phyloP scores from a whole-genome alignment of 345 rosid genomes.

The Tarenaya hassleriana region DNA sequence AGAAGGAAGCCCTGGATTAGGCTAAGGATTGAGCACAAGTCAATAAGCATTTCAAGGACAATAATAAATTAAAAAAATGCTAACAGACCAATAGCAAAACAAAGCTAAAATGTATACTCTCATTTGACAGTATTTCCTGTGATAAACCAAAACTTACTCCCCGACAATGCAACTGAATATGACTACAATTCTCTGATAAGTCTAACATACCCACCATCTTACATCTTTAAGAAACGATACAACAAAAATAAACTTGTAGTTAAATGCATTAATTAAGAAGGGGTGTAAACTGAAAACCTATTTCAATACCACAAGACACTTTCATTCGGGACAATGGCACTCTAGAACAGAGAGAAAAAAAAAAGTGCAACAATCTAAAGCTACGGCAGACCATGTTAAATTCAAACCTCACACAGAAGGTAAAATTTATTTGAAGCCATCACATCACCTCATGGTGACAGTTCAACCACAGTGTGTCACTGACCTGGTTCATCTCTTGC shows the following conservation, averaged over 20 bases:
- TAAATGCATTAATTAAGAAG: not conserved
- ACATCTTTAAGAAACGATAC: conserved; percentile 3
- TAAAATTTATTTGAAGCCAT: not conserved
- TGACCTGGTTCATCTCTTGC: conserved; percentile 97
- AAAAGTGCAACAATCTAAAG: conserved; percentile 7
- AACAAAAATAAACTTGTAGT: too few relatives aligned
- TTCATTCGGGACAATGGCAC: conserved; percentile 1
- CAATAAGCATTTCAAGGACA: conserved; percentile 20
- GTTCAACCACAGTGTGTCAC: conserved; percentile 23
- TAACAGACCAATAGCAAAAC: not conserved
- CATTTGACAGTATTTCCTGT: not conserved
- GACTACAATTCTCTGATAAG: conserved; percentile 2
- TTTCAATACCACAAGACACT: conserved; percentile 3
- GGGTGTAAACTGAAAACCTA: conserved; percentile 13
- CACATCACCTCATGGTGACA: too few relatives aligned
- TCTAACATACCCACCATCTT: conserved; percentile 6
- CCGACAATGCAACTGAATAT: not conserved
- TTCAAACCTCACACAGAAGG: not conserved
- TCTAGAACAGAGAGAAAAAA: not conserved
- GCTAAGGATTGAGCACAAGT: conserved; percentile 43
- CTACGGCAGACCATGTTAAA: not conserved
- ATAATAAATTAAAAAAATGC: not conserved
- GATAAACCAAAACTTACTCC: conserved; percentile 5
- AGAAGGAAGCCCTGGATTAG: conserved; percentile 71
- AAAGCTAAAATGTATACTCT: not conserved